These are phyloP conservation scores for Vitis hybrid DNA, from an alignment of 177 flowering plant genomes.

Conservation along the genomic window DNA sequence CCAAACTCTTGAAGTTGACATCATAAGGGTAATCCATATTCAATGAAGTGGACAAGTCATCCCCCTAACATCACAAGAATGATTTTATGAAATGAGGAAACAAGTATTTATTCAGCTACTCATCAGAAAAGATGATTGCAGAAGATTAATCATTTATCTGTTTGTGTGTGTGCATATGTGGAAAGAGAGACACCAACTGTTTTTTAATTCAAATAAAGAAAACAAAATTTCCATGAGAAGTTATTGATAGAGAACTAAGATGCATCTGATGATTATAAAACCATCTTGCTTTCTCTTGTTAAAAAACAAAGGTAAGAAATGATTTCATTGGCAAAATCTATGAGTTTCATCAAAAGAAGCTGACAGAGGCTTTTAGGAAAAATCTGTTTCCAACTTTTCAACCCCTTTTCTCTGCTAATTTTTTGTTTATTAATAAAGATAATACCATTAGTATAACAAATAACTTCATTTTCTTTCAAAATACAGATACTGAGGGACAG, in stretches of 20 bases:
- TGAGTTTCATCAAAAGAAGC: no score
- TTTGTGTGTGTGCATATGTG: neutral
- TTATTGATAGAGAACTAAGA: no score
- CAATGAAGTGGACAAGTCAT: conserved; percentile 22
- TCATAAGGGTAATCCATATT: conserved; percentile 38
- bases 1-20: conserved; percentile 68
- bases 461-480: neutral
- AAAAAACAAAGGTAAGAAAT: no score
- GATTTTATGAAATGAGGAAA: neutral
- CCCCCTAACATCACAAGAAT: conserved; percentile 48
- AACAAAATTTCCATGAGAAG: neutral
- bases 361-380: no score
- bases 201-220: neutral
- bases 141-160: neutral
- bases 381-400: no score
- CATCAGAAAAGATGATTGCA: neutral
- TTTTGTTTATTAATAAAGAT: neutral
- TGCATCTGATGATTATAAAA: no score
- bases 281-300: no score
- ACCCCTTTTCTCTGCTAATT: neutral
- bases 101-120: neutral
- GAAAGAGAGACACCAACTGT: conserved; percentile 2
- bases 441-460: neutral
- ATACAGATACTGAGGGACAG: neutral
- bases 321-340: no score